Conservation (phyloP, 1,284 basidiomycete genomes). For the Sporisorium sorghi region DNA sequence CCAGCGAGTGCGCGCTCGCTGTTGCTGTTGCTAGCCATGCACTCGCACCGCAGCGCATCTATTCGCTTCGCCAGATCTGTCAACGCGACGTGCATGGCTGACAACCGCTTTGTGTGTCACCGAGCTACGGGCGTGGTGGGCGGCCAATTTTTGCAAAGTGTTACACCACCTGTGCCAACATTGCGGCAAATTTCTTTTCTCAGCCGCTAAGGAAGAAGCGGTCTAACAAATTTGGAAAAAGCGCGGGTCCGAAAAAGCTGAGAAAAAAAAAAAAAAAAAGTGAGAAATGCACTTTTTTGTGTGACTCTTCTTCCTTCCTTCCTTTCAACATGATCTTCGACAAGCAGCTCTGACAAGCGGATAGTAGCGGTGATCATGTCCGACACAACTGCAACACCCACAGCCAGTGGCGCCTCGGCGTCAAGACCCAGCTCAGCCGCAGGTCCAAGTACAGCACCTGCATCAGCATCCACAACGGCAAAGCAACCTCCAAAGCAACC, state of each 20-base stretch:
- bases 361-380: constrained; percentile 14
- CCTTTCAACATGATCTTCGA: background rate
- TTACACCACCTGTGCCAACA: background rate
- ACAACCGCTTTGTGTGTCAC: constrained; percentile 8
- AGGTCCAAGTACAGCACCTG: constrained; percentile 21
- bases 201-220: too few species aligned
- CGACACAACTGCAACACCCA: constrained; percentile 2
- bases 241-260: background rate
- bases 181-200: background rate
- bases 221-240: background rate
- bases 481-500: constrained; percentile 14
- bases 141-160: background rate
- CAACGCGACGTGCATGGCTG: constrained; percentile 1
- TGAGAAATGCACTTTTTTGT: background rate
- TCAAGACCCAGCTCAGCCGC: constrained; percentile 22
- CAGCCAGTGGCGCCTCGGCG: constrained; percentile 5
- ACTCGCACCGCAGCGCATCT: background rate
- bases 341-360: background rate
- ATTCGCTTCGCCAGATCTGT: background rate
- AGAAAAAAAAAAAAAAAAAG: background rate
- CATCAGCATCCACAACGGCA: background rate
- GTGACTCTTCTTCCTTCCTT: background rate
- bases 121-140: background rate
- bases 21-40: constrained; percentile 1
- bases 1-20: too few species aligned